Percentiles rank a stretch among this genome's conserved stretches.
These are phyloP conservation scores for Solanum ossicruentum DNA, from an alignment of 257 asterid genomes.

Conservation along the genomic window DNA sequence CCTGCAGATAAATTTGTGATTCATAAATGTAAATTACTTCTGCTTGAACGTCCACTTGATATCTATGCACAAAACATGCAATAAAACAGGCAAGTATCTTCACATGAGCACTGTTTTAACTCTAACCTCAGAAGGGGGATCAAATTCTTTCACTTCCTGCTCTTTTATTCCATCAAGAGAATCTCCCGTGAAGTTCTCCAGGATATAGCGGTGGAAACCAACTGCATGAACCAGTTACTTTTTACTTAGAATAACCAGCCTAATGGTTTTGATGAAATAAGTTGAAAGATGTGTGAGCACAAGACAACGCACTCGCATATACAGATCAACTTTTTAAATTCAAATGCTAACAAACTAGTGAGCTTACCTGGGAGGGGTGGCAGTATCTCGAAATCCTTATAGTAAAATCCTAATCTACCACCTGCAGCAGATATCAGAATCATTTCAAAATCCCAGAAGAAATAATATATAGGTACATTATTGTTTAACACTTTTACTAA, in stretches of 20 bases:
- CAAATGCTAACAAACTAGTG: not conserved
- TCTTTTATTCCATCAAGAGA: slow-evolving; percentile 49
- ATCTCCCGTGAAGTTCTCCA: slow-evolving; percentile 52
- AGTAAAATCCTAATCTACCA: slow-evolving; percentile 89
- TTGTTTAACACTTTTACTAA: slow-evolving; percentile 2
- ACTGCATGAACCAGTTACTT: slow-evolving; percentile 25
- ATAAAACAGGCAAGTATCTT: not conserved
- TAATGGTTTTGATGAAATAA: not conserved
- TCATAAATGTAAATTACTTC: not conserved
- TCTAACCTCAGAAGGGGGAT: slow-evolving; percentile 69
- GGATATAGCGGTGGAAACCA: slow-evolving; percentile 64
- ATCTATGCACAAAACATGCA: not conserved
- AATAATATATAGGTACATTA: not conserved
- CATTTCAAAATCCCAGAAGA: not conserved
- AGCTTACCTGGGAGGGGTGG: slow-evolving; percentile 88
- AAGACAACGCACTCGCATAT: not conserved
- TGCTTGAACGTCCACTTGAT: not conserved
- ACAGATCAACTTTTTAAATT: not conserved
- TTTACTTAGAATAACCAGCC: not conserved
- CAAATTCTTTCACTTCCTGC: slow-evolving; percentile 56
- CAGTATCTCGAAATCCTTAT: slow-evolving; percentile 78
- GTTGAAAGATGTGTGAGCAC: not conserved
- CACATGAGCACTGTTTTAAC: not conserved
- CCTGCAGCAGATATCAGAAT: slow-evolving; percentile 23
- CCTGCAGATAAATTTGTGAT: slow-evolving; percentile 23